These are phyloP conservation scores for Xylaria hypoxylon DNA, from an alignment of 2,329 filamentous ascomycete species.

Conservation along the genomic window DNA sequence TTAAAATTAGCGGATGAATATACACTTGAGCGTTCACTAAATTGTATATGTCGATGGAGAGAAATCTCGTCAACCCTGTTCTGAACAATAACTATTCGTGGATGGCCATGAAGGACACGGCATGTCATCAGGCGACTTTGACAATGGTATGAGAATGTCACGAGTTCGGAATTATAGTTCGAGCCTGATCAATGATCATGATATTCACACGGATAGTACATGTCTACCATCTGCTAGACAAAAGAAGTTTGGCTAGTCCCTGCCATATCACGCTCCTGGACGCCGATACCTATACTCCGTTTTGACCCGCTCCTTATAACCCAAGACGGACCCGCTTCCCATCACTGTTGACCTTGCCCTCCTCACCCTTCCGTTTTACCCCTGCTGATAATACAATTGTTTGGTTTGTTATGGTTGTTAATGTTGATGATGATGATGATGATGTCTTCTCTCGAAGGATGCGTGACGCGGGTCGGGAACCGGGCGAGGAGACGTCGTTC, in stretches of 20 bases:
- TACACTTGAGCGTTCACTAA: too few relatives aligned
- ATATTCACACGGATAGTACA: conserved; percentile 1
- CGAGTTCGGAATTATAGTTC: not conserved
- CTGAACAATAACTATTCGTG: too few relatives aligned
- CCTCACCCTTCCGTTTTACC: conserved; percentile 43
- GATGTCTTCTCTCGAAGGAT: conserved; percentile 46
- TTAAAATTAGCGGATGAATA: too few relatives aligned
- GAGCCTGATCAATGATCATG: not conserved
- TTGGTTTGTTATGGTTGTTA: conserved; percentile 35
- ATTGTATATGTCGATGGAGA: too few relatives aligned
- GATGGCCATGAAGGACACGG: too few relatives aligned
- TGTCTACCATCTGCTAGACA: not conserved
- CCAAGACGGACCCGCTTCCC: conserved; percentile 45
- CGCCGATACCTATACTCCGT: conserved; percentile 26
- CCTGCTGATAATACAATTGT: conserved; percentile 43
- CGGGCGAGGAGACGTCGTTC: conserved; percentile 41
- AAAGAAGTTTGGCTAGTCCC: not conserved
- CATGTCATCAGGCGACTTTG: too few relatives aligned
- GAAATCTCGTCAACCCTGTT: too few relatives aligned
- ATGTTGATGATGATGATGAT: too few relatives aligned
- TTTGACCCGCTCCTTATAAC: conserved; percentile 35
- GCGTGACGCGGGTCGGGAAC: conserved; percentile 46
- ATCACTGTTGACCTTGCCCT: conserved; percentile 37
- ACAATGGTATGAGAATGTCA: too few relatives aligned
- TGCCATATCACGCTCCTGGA: not conserved